Conservation (phyloP, 2,329 filamentous ascomycete genomes). For the Verticillium tricorpus region DNA sequence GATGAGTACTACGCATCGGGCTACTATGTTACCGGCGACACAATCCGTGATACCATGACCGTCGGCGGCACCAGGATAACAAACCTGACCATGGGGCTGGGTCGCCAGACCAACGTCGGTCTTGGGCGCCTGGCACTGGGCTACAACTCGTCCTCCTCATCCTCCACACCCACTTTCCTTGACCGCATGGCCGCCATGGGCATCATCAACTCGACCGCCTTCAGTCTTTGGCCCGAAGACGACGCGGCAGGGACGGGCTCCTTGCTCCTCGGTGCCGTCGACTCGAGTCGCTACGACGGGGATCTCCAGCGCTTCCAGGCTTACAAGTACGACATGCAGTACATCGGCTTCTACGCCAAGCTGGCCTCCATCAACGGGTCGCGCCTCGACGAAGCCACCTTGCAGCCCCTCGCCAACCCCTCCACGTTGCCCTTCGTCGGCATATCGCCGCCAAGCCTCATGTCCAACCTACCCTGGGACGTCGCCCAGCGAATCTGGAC, state of each 20-base stretch:
- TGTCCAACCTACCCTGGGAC: constrained; percentile 14
- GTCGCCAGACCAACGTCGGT: constrained; percentile 38
- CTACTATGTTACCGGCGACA: constrained; percentile 48
- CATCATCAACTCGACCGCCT: constrained; percentile 58
- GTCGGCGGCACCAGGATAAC: constrained; percentile 43
- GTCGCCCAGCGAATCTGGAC: constrained; percentile 20
- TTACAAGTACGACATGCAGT: neutral
- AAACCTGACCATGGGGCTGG: constrained; percentile 52
- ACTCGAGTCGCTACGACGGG: constrained; percentile 10
- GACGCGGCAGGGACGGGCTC: constrained; percentile 1
- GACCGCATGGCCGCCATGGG: constrained; percentile 58
- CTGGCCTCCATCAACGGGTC: constrained; percentile 7
- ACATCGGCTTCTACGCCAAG: neutral
- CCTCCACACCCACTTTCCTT: constrained; percentile 56
- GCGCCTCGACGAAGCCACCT: neutral
- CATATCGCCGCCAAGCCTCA: constrained; percentile 1
- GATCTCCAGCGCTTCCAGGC: constrained; percentile 16
- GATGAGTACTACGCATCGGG: constrained; percentile 57
- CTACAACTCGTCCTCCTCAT: constrained; percentile 43
- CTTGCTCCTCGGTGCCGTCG: constrained; percentile 10
- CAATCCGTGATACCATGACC: constrained; percentile 41
- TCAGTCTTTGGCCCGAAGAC: constrained; percentile 57
- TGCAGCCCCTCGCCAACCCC: neutral
- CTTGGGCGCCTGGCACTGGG: constrained; percentile 55
- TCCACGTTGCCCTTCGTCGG: neutral